These are phyloP conservation scores for Suhomyces guaymorum DNA, from an alignment of 1,139 yeast genomes.

Conservation along the genomic window DNA sequence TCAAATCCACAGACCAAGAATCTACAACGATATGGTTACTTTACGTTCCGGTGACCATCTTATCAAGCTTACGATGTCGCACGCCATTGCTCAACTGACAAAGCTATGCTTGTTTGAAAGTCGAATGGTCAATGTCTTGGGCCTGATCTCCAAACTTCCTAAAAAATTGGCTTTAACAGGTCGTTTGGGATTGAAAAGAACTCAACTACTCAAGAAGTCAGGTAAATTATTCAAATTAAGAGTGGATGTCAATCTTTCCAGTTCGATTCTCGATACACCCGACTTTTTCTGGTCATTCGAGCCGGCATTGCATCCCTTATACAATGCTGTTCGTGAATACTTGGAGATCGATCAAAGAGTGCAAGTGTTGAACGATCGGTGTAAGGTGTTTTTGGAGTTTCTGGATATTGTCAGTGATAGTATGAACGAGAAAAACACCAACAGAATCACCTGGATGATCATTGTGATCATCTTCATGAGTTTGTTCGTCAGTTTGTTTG, in stretches of 20 bases:
- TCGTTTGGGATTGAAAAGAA: slow-evolving; percentile 72
- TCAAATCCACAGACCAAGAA: slow-evolving; percentile 80
- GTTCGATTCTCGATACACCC: slow-evolving; percentile 91
- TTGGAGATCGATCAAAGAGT: slow-evolving; percentile 93
- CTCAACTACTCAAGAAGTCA: slow-evolving; percentile 79
- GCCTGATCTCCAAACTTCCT: slow-evolving; percentile 84
- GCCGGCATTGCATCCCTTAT: slow-evolving; percentile 91
- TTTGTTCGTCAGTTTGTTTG: slow-evolving; percentile 60
- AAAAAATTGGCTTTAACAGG: slow-evolving; percentile 90
- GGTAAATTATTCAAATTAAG: slow-evolving; percentile 87
- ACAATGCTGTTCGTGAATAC: slow-evolving; percentile 86
- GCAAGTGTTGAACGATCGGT: slow-evolving; percentile 87
- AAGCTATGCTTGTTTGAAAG: slow-evolving; percentile 89
- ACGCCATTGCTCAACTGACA: slow-evolving; percentile 96
- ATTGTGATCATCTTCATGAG: slow-evolving; percentile 80
- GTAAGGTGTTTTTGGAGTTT: slow-evolving; percentile 90
- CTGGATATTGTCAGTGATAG: slow-evolving; percentile 93
- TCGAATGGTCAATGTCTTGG: slow-evolving; percentile 79
- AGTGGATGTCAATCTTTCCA: slow-evolving; percentile 89
- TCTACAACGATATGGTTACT: slow-evolving; percentile 92
- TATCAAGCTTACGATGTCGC: slow-evolving; percentile 89
- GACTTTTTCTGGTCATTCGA: slow-evolving; percentile 96
- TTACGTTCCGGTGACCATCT: slow-evolving; percentile 88
- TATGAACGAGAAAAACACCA: slow-evolving; percentile 89
- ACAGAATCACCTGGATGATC: slow-evolving; percentile 87